A percentile compares a stretch with the other conserved stretches of the same genome.
phyloP scores from a whole-genome alignment of 2,329 filamentous ascomycete genomes.

The Ascochyta lentis region DNA sequence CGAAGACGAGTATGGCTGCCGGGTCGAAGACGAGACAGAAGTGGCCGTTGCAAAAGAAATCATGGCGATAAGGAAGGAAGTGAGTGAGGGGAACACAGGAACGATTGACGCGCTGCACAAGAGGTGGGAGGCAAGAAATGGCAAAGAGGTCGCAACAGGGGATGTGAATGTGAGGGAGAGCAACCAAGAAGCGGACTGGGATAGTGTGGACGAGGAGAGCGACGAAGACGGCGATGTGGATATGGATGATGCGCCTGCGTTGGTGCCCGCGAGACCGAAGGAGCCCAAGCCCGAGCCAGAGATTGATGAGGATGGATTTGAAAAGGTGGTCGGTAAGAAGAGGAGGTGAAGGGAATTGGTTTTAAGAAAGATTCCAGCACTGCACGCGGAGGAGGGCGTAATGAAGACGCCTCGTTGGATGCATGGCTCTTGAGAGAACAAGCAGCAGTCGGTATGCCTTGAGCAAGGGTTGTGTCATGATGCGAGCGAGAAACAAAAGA shows the following conservation, averaged over 20 bases:
- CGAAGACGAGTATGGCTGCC: slow-evolving; percentile 93
- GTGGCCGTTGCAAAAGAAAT: slow-evolving; percentile 76
- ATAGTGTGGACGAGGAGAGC: slow-evolving; percentile 60
- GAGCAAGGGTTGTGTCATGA: background rate
- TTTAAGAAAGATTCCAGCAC: background rate
- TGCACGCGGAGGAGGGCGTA: background rate
- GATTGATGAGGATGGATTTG: slow-evolving; percentile 53
- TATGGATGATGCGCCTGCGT: slow-evolving; percentile 47
- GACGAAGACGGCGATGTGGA: slow-evolving; percentile 50
- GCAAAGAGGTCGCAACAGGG: slow-evolving; percentile 60
- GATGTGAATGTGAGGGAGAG: slow-evolving; percentile 61
- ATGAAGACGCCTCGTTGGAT: background rate
- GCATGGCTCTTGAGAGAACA: background rate
- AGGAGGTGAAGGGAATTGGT: slow-evolving; percentile 35
- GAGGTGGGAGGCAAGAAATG: slow-evolving; percentile 68
- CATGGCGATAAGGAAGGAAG: slow-evolving; percentile 69
- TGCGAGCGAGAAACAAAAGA: background rate
- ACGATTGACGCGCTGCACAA: slow-evolving; percentile 68
- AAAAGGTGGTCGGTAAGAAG: slow-evolving; percentile 51
- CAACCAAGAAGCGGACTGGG: slow-evolving; percentile 55
- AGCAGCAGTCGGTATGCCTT: background rate
- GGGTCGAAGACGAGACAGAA: slow-evolving; percentile 87
- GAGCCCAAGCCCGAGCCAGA: slow-evolving; percentile 44
- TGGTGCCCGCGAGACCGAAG: slow-evolving; percentile 45
- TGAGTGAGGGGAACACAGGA: slow-evolving; percentile 69